A percentile compares a stretch with the other conserved stretches of the same genome.
Conservation (phyloP, 306 rosid genomes). For the Luffa acutangula region DNA sequence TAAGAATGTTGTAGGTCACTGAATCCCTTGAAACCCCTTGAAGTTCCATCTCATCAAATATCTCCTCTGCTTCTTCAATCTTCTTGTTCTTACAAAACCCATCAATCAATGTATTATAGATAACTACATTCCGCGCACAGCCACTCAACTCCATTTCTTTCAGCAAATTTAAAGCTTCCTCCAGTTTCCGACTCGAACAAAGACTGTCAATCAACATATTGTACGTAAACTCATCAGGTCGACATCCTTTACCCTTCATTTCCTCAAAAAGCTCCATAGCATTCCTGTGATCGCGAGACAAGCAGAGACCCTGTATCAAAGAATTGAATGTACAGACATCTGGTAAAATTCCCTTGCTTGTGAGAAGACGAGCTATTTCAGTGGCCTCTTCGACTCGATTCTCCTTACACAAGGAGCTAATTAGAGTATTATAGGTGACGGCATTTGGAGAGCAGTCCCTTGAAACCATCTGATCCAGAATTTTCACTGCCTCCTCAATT, state of each 20-base stretch:
- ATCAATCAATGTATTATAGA: slow-evolving; percentile 70
- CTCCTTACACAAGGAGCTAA: slow-evolving; percentile 64
- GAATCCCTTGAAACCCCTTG: slow-evolving; percentile 78
- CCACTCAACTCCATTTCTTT: slow-evolving; percentile 78
- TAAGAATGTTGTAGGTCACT: slow-evolving; percentile 70
- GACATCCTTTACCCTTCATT: slow-evolving; percentile 65
- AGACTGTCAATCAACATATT: slow-evolving; percentile 57
- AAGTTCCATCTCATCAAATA: slow-evolving; percentile 93
- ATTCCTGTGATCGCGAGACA: slow-evolving; percentile 34
- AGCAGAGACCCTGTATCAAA: slow-evolving; percentile 72
- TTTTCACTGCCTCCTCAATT: slow-evolving; percentile 58
- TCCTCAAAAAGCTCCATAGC: slow-evolving; percentile 79
- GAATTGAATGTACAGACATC: slow-evolving; percentile 86
- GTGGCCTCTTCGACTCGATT: slow-evolving; percentile 68
- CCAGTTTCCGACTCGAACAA: slow-evolving; percentile 48
- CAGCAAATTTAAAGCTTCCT: slow-evolving; percentile 49
- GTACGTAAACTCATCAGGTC: slow-evolving; percentile 79
- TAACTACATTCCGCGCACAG: slow-evolving; percentile 63
- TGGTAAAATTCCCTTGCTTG: slow-evolving; percentile 63
- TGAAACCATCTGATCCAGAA: slow-evolving; percentile 58
- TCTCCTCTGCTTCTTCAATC: slow-evolving; percentile 73
- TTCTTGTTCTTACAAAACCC: slow-evolving; percentile 77
- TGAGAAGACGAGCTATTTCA: slow-evolving; percentile 46
- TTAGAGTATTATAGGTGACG: slow-evolving; percentile 65
- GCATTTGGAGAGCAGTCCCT: slow-evolving; percentile 65